Conservation (phyloP, 805 yeast genomes). For the Lipomyces yamanashiensis region DNA sequence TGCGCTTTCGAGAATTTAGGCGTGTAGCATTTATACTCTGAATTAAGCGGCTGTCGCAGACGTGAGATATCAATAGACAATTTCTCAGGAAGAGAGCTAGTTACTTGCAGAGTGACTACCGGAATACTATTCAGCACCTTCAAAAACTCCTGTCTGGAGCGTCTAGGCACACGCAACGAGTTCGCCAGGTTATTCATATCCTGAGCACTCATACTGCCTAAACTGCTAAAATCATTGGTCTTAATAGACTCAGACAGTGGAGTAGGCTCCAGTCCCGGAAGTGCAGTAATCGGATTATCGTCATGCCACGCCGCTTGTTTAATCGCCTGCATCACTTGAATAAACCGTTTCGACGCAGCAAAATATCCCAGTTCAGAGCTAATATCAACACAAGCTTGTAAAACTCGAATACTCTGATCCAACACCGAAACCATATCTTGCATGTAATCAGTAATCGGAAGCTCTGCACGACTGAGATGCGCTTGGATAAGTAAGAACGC, state of each 20-base stretch:
- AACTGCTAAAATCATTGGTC: slow-evolving; percentile 5
- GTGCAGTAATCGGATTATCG: slow-evolving; percentile 63
- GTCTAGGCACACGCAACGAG: slow-evolving; percentile 19
- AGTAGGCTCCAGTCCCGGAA: slow-evolving; percentile 53
- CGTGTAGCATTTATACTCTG: slow-evolving; percentile 70
- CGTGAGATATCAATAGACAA: slow-evolving; percentile 59
- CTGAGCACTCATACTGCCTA: slow-evolving; percentile 17
- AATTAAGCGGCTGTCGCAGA: slow-evolving; percentile 48
- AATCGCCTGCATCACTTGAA: slow-evolving; percentile 78
- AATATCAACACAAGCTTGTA: slow-evolving; percentile 91
- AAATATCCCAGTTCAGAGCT: slow-evolving; percentile 82
- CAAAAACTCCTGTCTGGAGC: slow-evolving; percentile 16
- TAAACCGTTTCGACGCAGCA: slow-evolving; percentile 61
- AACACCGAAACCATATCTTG: slow-evolving; percentile 92
- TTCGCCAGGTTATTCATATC: slow-evolving; percentile 25
- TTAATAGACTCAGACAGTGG: slow-evolving; percentile 9
- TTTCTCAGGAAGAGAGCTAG: slow-evolving; percentile 40
- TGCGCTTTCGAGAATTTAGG: slow-evolving; percentile 89
- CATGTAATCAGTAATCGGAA: slow-evolving; percentile 92
- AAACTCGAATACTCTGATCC: slow-evolving; percentile 90
- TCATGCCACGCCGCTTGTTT: slow-evolving; percentile 90
- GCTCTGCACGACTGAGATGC: slow-evolving; percentile 67
- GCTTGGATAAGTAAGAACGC: slow-evolving; percentile 75
- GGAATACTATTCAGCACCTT: slow-evolving; percentile 63
- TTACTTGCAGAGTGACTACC: slow-evolving; percentile 49